Percentiles rank a stretch among this genome's conserved stretches.
Conservation (phyloP, 73 alveolate genomes). For the Paramecium octaurelia region DNA sequence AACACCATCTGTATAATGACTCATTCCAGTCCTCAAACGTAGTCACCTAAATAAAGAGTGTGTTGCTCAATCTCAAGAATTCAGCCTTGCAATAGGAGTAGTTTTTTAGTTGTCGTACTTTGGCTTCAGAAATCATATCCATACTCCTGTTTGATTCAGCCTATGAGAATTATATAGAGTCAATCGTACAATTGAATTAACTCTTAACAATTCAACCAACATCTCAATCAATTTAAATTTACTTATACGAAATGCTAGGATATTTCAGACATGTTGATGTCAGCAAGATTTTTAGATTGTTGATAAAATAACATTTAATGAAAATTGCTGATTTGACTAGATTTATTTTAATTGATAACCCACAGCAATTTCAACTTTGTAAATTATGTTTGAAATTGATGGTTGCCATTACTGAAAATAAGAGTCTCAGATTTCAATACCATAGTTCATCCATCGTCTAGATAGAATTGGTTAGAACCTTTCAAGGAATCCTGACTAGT, state of each 20-base stretch:
- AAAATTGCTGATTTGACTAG: background rate
- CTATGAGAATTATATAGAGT: slow-evolving; percentile 27
- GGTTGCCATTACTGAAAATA: slow-evolving; percentile 39
- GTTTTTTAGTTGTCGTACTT: slow-evolving; percentile 1
- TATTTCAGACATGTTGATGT: slow-evolving; percentile 45
- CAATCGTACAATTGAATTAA: background rate
- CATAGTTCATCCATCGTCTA: slow-evolving; percentile 35
- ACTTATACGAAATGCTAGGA: slow-evolving; percentile 34
- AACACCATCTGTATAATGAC: slow-evolving; percentile 26
- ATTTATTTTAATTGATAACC: background rate
- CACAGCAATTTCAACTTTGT: background rate
- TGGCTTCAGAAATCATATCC: slow-evolving; percentile 18
- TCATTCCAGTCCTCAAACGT: background rate
- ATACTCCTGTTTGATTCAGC: slow-evolving; percentile 7
- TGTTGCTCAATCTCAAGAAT: background rate
- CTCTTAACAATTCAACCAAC: background rate
- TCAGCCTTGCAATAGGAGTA: background rate
- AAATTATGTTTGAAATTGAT: slow-evolving; percentile 29
- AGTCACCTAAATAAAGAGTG: background rate
- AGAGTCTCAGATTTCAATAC: slow-evolving; percentile 9
- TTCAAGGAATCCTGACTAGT: background rate
- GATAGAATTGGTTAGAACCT: slow-evolving; percentile 12
- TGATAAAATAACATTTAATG: background rate
- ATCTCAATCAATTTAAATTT: background rate
- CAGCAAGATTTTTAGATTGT: slow-evolving; percentile 7